Percentiles rank a stretch among this genome's conserved stretches.
These are phyloP conservation scores for Pythium folliculosum DNA, from an alignment of 352 stramenopile species.

Conservation along the genomic window DNA sequence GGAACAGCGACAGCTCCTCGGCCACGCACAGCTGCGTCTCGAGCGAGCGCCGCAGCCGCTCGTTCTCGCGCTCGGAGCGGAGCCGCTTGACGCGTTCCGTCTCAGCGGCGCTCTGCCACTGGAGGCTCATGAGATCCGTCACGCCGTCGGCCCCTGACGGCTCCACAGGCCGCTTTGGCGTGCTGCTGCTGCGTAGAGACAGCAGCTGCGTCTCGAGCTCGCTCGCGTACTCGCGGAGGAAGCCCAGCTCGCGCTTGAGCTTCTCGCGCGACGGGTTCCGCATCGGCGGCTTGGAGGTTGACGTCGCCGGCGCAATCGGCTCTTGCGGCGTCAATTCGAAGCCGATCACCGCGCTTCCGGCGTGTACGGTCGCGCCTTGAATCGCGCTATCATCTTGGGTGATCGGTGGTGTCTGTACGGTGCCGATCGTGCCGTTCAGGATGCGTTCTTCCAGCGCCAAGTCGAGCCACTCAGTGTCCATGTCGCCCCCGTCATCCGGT, in stretches of 20 bases:
- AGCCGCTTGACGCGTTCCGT: slow-evolving; percentile 37
- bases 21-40: slow-evolving; percentile 49
- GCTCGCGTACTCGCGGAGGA: slow-evolving; percentile 37
- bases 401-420: background rate
- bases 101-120: slow-evolving; percentile 31
- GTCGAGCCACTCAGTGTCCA: slow-evolving; percentile 4
- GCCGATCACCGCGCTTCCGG: slow-evolving; percentile 1
- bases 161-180: background rate
- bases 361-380: background rate
- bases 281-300: slow-evolving; percentile 7
- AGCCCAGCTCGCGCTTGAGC: slow-evolving; percentile 44
- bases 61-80: slow-evolving; percentile 45
- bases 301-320: background rate
- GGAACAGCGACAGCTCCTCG: slow-evolving; percentile 39
- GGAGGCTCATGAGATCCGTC: background rate
- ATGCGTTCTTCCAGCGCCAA: slow-evolving; percentile 13
- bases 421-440: slow-evolving; percentile 7
- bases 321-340: background rate
- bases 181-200: slow-evolving; percentile 25
- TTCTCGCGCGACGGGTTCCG: slow-evolving; percentile 44
- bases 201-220: slow-evolving; percentile 40
- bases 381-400: background rate
- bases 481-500: background rate
- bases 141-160: too few species aligned
- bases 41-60: slow-evolving; percentile 36